Base-by-base conservation (phyloP, 2,329 filamentous ascomycete species). In the Fusarium sp. region DNA sequence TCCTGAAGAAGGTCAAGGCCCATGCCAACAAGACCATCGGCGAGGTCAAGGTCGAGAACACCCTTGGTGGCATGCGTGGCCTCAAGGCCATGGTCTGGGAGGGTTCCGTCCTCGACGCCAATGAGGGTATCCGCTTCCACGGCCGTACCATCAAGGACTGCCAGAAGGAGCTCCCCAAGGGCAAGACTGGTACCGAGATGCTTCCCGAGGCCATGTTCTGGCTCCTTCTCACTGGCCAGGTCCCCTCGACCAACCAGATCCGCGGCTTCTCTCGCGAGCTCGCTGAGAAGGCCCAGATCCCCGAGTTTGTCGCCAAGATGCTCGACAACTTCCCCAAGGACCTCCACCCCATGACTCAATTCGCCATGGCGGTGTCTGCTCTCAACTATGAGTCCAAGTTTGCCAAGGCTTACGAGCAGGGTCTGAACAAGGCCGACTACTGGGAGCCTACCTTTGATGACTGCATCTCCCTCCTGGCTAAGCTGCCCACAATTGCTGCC, bases 71-170 rank as follows among this genome's bases (percentile, higher is more conserved):
- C 80, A 98, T 98, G 97, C 94, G 95, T 84, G 96, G 96, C 43
- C 90, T 99, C 77, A 98, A 98, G 86, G 94, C 95, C 77, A 98
- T 99, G 95, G 90, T 99, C 64, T 99, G 97, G 97, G 97, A 99
- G 85, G 97, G 97, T 56, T 98, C 95, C 12, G 96, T 98, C 27
- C 92, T 99, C 59, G 97, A 99, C 81, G 93, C 97, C 77, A 93
- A 99, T 81, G 95, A 98, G 86, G 97, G 97, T 69, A 99, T 99
- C 82, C 94, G 96, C 74, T 99, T 99, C 89, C 97, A 98, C 83
- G 97, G 97, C 82, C 93, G 93, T 80, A 98, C 95, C 74, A 99
- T 99, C 88, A 97, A 97, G 86, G 96, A 99, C 82, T 99, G 97
- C 87, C 97, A 98, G 82, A 90, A 92, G 77, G 93, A 95, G 83